Evolutionary conservation across 805 yeast genomes (phyloP), one percentile per base, ranked within the genome.

Genomic region (Brettanomyces anomalus): DNA sequence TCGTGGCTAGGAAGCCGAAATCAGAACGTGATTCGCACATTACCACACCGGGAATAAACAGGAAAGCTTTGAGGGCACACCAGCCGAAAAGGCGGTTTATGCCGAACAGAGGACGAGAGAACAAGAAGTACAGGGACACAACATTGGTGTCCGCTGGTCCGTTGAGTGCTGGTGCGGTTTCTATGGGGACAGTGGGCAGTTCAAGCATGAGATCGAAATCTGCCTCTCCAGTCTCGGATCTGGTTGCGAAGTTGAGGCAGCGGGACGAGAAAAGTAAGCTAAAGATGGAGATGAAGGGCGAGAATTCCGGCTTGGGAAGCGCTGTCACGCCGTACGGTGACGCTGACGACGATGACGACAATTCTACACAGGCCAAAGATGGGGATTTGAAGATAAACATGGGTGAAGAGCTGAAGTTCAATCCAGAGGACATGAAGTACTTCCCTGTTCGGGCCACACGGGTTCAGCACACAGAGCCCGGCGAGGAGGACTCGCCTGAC

Each of bases 21-120:
- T 89, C 85, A 51, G 96, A 87, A 52, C 69, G 96, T 58, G 95
- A 79, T 18, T 79, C 84, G 21, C 87, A 88, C 4, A 38, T 49
- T 14, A 41, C 47, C 4, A 54, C 51, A 2, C 58, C 61, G 2
- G 58, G 61, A 13, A 41, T 72, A 68, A 49, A 64, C 71, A 46
- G 66, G 54, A 52, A 44, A 47, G 46, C 53, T 51, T 49, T 54
- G 11, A 49, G n/a, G 48, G 36, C 14, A 4, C 41, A 36, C 20
- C 43, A 20, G 43, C 42, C 18, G 32, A 30, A 31, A 14, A 20
- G 18, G 14, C 26, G 41, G 33, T 18, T 32, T 17, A 20, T 31
- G 28, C 28, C 30, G 19, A 39, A 39, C 20, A 17, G 10, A 31
- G 15, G n/a, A 6, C 24, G 34, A 11, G 24, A 48, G 50, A 64